phyloP scores from a whole-genome alignment of 768 basidiomycete species.

The Xerocomellus intermedius region DNA sequence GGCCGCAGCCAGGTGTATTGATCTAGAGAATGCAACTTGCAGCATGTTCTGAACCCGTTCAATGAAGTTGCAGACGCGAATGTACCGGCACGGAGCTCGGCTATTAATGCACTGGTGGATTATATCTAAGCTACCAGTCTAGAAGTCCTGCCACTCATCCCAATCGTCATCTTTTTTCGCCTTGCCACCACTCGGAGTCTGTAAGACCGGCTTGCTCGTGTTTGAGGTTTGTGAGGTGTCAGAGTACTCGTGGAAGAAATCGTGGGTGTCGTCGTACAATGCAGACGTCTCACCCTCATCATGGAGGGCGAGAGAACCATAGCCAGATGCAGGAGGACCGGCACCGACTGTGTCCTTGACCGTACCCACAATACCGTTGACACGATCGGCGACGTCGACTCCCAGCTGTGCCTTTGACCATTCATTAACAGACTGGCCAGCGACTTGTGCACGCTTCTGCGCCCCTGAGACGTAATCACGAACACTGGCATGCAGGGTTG shows the following conservation, averaged over 20 bases:
- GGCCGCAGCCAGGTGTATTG: background rate
- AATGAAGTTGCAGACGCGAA: background rate
- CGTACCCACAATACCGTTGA: slow-evolving; percentile 65
- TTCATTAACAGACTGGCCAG: slow-evolving; percentile 65
- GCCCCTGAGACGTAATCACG: slow-evolving; percentile 71
- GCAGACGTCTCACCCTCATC: slow-evolving; percentile 57
- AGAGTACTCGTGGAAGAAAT: slow-evolving; percentile 50
- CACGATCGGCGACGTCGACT: slow-evolving; percentile 79
- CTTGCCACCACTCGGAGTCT: slow-evolving; percentile 9
- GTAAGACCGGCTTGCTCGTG: slow-evolving; percentile 6
- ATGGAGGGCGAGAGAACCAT: slow-evolving; percentile 46
- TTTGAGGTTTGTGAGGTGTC: slow-evolving; percentile 18
- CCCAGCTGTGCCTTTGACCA: slow-evolving; percentile 79
- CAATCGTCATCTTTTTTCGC: slow-evolving; percentile 53
- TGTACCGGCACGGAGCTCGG: slow-evolving; percentile 26
- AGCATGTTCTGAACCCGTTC: slow-evolving; percentile 17
- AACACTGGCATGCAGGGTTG: slow-evolving; percentile 71
- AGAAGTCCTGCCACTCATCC: slow-evolving; percentile 85
- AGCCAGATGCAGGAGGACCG: slow-evolving; percentile 53
- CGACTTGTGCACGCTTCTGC: slow-evolving; percentile 58
- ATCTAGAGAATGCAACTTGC: slow-evolving; percentile 17
- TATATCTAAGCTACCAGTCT: slow-evolving; percentile 20
- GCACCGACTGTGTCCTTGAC: slow-evolving; percentile 59
- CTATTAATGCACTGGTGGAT: slow-evolving; percentile 5
- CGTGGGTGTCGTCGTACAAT: slow-evolving; percentile 62